A percentile compares a stretch with the other conserved stretches of the same genome.
Evolutionary conservation across 129 eudicot species (phyloP).

Genomic region (Flaveria trinervia): DNA sequence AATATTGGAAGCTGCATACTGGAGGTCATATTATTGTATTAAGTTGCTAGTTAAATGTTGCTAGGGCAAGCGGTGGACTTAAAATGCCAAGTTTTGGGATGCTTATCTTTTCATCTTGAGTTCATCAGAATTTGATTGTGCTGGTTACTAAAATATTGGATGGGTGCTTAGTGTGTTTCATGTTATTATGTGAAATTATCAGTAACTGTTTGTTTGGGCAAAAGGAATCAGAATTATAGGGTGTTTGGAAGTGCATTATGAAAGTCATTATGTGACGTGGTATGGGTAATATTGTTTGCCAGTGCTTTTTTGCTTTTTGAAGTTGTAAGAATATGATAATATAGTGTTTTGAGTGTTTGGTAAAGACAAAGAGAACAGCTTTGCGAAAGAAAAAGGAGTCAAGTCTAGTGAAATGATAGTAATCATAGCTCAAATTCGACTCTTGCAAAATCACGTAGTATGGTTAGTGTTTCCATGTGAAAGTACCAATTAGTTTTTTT

Average conservation of each 20-base stretch:
- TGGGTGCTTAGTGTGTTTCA: not conserved
- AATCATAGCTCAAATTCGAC: not conserved
- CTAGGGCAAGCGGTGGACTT: slow-evolving; percentile 22
- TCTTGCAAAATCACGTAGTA: slow-evolving; percentile 2
- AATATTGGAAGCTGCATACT: not conserved
- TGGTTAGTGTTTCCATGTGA: not conserved
- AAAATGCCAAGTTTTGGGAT: not conserved
- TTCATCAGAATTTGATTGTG: not conserved
- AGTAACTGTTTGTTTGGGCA: slow-evolving; percentile 22
- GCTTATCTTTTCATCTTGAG: not conserved
- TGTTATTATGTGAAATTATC: not conserved
- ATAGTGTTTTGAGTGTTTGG: not conserved
- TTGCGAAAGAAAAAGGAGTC: not conserved
- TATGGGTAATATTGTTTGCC: not conserved
- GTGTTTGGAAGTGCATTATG: not conserved
- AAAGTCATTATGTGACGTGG: not conserved
- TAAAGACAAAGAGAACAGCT: not conserved
- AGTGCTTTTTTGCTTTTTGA: not conserved
- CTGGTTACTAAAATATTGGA: not conserved
- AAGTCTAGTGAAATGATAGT: not conserved
- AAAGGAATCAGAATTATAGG: not conserved
- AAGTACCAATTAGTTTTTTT: not conserved
- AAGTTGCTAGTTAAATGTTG: not conserved
- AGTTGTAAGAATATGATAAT: not conserved
- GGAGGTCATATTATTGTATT: not conserved